phyloP scores from a whole-genome alignment of 2,329 filamentous ascomycete genomes.

The Amauroascus verrucosus region DNA sequence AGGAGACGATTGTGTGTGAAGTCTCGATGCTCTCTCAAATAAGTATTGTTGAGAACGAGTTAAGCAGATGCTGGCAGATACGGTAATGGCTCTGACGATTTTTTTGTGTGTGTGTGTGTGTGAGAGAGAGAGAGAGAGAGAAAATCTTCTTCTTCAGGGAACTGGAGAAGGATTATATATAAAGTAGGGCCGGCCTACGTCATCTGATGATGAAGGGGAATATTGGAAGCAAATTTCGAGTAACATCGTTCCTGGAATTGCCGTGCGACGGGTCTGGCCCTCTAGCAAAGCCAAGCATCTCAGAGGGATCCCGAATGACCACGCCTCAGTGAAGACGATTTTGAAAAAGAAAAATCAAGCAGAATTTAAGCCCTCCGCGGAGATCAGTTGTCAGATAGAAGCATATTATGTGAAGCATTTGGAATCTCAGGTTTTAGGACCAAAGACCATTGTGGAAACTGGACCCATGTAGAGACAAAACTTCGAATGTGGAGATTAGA shows the following conservation, averaged over 20 bases:
- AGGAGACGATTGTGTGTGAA: not conserved
- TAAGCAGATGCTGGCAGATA: no score
- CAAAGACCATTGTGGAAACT: not conserved
- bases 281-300: not conserved
- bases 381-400: not conserved
- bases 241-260: conserved; percentile 1
- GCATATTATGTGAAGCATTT: not conserved
- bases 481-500: not conserved
- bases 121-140: no score
- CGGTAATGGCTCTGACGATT: no score
- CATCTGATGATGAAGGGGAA: not conserved
- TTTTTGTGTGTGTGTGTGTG: no score
- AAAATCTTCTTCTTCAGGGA: not conserved
- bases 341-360: not conserved
- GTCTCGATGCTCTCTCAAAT: not conserved
- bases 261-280: not conserved
- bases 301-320: not conserved
- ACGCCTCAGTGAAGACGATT: not conserved
- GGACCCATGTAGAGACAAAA: conserved; percentile 1
- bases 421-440: not conserved
- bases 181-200: not conserved
- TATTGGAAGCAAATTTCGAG: not conserved
- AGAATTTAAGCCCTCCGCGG: not conserved
- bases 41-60: not conserved
- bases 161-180: conserved; percentile 1